Base-by-base conservation (phyloP, 352 stramenopile species). In the Pythium sp. region DNA sequence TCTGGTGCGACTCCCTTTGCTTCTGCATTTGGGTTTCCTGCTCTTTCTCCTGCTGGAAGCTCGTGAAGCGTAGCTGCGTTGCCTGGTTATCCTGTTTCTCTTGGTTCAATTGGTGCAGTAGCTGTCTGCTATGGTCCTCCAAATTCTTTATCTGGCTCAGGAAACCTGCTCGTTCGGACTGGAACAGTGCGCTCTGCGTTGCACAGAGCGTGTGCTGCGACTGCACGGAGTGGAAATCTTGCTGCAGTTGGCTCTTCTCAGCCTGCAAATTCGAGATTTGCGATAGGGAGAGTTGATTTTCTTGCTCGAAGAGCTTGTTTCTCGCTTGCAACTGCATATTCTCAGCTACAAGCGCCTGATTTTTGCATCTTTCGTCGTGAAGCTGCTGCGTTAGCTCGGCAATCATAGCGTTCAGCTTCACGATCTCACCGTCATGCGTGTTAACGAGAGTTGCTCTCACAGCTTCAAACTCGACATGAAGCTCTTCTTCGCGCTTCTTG, bases 1-100 rank as follows among this genome's bases (percentile, higher is more conserved):
- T 80, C 54, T 86, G 78, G 3, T 74, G 70, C 11, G 75, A 70
- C 47, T 89, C 77, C 2, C 74, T 73, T 22, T 89, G 71, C 9
- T 69, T 69, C 24, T 79, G 69, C 7, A 87, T 54, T 6, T 80
- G 62, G 2, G 74, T 68, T 6, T 65, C 71, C n/a, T 85, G 77
- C 36, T 90, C 71, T 2, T 71, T 64, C 51, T 89, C 72, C 20
- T 69, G 64, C 65, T 77, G 69, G 41, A 75, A 78, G 38, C 73
- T 64, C 26, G 71, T 38, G 43, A 79, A 73, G 15, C 53, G 20
- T 1, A 81, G 62, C 69, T 80, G 65, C 32, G 60, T 78, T 62
- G 55, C 61, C 58, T 78, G 74, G 43, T 72, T 61, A 2, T 60
- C 70, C 9, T 76, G 70, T 51, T 79, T 75, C 49, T 85, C 73